Conservation (phyloP, 495 filamentous ascomycete genomes). For the Aspergillus hancockii region DNA sequence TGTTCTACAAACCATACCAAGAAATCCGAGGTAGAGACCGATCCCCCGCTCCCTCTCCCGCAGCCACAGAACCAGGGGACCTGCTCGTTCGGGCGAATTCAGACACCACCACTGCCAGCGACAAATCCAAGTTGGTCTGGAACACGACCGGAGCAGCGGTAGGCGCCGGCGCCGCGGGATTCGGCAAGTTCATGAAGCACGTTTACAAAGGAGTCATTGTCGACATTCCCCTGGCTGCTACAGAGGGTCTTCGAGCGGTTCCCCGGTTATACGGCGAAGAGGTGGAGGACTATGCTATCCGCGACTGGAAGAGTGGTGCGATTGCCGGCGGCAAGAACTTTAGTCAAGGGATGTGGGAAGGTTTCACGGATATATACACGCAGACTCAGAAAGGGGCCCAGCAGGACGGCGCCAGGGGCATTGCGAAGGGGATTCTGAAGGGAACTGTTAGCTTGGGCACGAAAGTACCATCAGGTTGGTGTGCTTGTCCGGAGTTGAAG, state of each 20-base stretch:
- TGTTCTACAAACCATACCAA: constrained; percentile 36
- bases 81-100: background rate
- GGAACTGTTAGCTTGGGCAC: constrained; percentile 73
- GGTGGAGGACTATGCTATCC: constrained; percentile 37
- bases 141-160: constrained; percentile 23
- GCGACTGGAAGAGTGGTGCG: constrained; percentile 40
- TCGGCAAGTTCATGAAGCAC: constrained; percentile 34
- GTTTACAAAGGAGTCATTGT: constrained; percentile 48
- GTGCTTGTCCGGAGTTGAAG: background rate
- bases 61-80: background rate
- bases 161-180: constrained; percentile 31
- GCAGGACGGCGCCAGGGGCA: constrained; percentile 59
- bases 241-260: constrained; percentile 83
- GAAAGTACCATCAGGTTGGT: constrained; percentile 49
- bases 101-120: background rate
- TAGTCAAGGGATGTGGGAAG: constrained; percentile 69
- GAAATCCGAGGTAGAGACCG: constrained; percentile 24
- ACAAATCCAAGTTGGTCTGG: constrained; percentile 10
- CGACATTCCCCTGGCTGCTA: constrained; percentile 69
- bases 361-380: constrained; percentile 65
- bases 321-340: constrained; percentile 56
- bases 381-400: constrained; percentile 66
- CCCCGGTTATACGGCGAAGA: constrained; percentile 74
- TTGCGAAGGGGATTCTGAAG: constrained; percentile 69
- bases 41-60: background rate